phyloP scores from a whole-genome alignment of 345 rosid genomes.

The Arabidopsis arenosa region DNA sequence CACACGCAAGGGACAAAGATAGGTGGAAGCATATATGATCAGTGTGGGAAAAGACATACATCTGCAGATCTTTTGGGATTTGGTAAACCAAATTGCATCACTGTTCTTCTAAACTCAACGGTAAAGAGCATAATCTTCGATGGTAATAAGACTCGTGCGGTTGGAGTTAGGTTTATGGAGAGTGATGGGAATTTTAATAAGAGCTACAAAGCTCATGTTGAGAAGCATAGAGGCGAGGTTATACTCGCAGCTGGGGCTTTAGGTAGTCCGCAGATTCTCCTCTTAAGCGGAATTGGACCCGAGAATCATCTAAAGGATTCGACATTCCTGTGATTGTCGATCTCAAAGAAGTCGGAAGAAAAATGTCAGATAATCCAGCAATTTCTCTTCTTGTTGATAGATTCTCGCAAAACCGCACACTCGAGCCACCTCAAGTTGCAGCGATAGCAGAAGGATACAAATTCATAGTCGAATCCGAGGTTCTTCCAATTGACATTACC shows the following conservation, averaged over 20 bases:
- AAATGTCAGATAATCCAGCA: constrained; percentile 70
- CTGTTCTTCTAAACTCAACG: constrained; percentile 67
- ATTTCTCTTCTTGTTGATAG: constrained; percentile 53
- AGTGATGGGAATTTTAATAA: constrained; percentile 55
- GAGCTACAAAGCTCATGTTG: constrained; percentile 60
- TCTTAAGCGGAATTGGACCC: constrained; percentile 77
- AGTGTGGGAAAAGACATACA: constrained; percentile 61
- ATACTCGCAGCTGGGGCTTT: constrained; percentile 76
- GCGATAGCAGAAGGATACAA: constrained; percentile 62
- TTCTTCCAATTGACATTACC: constrained; percentile 54
- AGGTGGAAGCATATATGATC: constrained; percentile 70
- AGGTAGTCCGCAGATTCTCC: constrained; percentile 77
- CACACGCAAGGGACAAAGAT: constrained; percentile 79
- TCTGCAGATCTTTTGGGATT: constrained; percentile 72
- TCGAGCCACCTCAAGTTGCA: constrained; percentile 70
- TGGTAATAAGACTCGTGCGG: constrained; percentile 48
- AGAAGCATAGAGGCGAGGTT: constrained; percentile 59
- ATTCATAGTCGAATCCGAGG: constrained; percentile 61
- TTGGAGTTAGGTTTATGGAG: constrained; percentile 63
- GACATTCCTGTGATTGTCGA: constrained; percentile 50
- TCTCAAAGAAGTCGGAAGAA: constrained; percentile 56
- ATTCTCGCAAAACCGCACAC: constrained; percentile 51
- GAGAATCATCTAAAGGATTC: constrained; percentile 52
- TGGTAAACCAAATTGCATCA: constrained; percentile 54
- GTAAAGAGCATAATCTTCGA: constrained; percentile 59